Conservation (phyloP, 768 basidiomycete species). For the Naganishia onofrii region DNA sequence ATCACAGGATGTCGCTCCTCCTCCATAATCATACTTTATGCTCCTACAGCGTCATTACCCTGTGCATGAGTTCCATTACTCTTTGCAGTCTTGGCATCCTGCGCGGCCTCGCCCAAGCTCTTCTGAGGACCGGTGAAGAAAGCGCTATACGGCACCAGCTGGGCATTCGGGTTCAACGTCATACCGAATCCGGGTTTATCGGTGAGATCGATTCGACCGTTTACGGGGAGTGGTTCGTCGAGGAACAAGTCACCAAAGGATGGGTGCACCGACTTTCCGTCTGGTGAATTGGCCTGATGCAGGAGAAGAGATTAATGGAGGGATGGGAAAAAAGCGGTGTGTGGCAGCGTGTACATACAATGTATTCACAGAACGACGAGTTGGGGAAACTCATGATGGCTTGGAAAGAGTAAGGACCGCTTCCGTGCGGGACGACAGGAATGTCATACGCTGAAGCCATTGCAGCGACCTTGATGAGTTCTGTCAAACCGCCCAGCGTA, state of each 20-base stretch:
- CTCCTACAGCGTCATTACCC: slow-evolving; percentile 10
- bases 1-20: not conserved
- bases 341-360: slow-evolving; percentile 29
- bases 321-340: too few species aligned
- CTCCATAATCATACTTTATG: not conserved
- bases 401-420: slow-evolving; percentile 58
- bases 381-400: slow-evolving; percentile 56
- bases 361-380: slow-evolving; percentile 52
- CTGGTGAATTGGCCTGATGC: slow-evolving; percentile 52
- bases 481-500: slow-evolving; percentile 48
- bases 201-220: slow-evolving; percentile 52
- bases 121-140: slow-evolving; percentile 39
- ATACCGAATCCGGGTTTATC: slow-evolving; percentile 56
- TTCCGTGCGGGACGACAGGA: slow-evolving; percentile 58
- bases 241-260: slow-evolving; percentile 56
- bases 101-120: slow-evolving; percentile 5
- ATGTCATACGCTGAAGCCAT: slow-evolving; percentile 57
- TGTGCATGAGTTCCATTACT: slow-evolving; percentile 20
- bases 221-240: slow-evolving; percentile 54
- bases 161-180: slow-evolving; percentile 53
- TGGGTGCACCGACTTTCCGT: slow-evolving; percentile 54
- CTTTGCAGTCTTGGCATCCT: slow-evolving; percentile 8
- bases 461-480: slow-evolving; percentile 52
- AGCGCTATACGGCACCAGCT: slow-evolving; percentile 46
- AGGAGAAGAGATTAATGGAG: slow-evolving; percentile 12